Evolutionary conservation across 352 stramenopile genomes (phyloP), one percentile per base, ranked within the genome.

Genomic region (Pythium angustatum): DNA sequence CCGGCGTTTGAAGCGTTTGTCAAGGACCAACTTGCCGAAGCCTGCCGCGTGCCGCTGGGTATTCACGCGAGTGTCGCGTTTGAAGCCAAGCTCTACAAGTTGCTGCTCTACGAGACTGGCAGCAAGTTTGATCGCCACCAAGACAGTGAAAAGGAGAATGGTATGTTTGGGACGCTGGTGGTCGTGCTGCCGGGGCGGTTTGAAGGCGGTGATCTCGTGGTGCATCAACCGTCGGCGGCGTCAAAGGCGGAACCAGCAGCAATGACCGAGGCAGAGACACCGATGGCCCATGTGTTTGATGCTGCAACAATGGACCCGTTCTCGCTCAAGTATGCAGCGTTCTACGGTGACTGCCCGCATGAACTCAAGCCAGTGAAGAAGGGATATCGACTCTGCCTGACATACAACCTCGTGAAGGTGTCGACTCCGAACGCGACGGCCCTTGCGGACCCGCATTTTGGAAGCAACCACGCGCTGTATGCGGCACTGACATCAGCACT

Each of bases 101-200:
- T 86, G 30, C 47, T 86, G 15, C 51, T 87, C 17, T 85, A 85
- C 34, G 77, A 71, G 41, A 15, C 70, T 50, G 75, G 65, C 38
- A 66, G 75, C 34, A 73, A 80, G 41, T 86, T 81, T 54, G 34
- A 66, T 2, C 71, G 70, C 10, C 73, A 86, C 49, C 67, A 76
- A 44, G 76, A 77, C 33, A 73, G 70, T 5, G 77, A 88, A 67
- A 85, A 86, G 30, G 59, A 88, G 40, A 68, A 68, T 9, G 76
- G 73, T 14, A 83, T 79, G 79, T 79, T 83, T 30, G 77, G 73
- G 2, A 86, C 75, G 19, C 49, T 88, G 9, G 62, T 86, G 19
- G n/a, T 88, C 5, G 66, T 80, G 36, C 55, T 79, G 1, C 73
- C 79, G 1, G 68, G 64, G n/a, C 28, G 24, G 10, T 71, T 66